Conservation (phyloP, 306 rosid genomes). For the Phaseolus lunatus region DNA sequence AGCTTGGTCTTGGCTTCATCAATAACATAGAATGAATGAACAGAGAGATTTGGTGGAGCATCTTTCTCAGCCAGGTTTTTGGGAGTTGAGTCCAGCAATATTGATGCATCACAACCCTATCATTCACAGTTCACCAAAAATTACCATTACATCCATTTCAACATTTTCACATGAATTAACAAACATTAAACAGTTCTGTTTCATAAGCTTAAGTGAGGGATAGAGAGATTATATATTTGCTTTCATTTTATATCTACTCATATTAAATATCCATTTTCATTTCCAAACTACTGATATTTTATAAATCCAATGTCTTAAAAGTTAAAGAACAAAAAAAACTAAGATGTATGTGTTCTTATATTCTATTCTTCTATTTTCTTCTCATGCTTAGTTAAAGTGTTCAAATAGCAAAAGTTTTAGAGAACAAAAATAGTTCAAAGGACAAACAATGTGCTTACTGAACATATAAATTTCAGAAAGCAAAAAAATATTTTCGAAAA, state of each 20-base stretch:
- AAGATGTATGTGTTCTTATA: too few relatives aligned
- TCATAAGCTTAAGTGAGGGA: background rate
- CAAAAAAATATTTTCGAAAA: background rate
- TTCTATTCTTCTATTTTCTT: background rate
- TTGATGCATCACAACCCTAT: constrained; percentile 81
- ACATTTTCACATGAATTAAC: background rate
- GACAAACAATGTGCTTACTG: background rate
- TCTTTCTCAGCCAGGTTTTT: constrained; percentile 74
- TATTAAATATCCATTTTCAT: background rate
- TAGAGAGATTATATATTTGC: background rate
- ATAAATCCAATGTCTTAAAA: background rate
- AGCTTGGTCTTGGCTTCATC: constrained; percentile 71
- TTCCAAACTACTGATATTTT: background rate
- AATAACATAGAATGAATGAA: constrained; percentile 69
- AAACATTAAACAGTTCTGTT: background rate
- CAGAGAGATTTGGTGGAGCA: constrained; percentile 68
- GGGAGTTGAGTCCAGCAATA: constrained; percentile 66
- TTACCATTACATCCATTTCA: background rate
- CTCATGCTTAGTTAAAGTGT: background rate
- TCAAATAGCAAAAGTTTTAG: background rate
- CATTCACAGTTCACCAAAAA: background rate
- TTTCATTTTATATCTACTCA: background rate
- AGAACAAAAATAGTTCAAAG: background rate
- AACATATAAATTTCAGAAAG: background rate
- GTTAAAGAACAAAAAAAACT: too few relatives aligned